Base-by-base conservation (phyloP, 495 filamentous ascomycete genomes). In the Umbilicaria muhlenbergii region DNA sequence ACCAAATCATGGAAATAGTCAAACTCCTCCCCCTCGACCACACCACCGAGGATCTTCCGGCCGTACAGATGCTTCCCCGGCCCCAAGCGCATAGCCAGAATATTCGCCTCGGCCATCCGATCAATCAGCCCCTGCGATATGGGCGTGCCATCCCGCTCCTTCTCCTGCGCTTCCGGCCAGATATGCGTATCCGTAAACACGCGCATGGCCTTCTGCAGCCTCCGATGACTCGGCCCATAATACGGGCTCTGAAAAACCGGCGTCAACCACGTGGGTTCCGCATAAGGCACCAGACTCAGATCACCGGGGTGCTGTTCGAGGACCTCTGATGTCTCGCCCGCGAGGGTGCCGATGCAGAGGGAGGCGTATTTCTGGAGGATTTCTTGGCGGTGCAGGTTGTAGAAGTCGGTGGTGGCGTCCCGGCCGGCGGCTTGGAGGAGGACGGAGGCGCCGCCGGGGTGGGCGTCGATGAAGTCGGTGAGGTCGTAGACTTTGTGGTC, bases 1-100 rank as follows among this genome's bases (percentile, higher is more conserved):
- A 91, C 74, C 56, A 91, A 56, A 59, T 89, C 84, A 62, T 89
- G 83, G 58, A 93, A 80, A 59, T 87, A 86, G 58, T 93, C 84
- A 52, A 84, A 91, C 48, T 91, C 82, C 64, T 85, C 74, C 24
- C 81, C 80, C 49, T 81, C 69, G 33, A 86, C 70, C 24, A 71
- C 77, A 41, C 83, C 84, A 38, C 74, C 74, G 19, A 89, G 63
- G 13, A 91, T 60, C 33, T 67, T 70, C 19, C 74, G 66, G 16
- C 77, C 78, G 54, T 89, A 75, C 48, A 93, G 58, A 61, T 91
- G 84, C 58, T 83, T 83, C 16, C 86, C 86, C 11, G 86, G 86
- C 0, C 86, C 86, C 49, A 91, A 58, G 17, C 83, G 74, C 84
- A 91, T 89, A 43, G 80, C 83, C 42, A 89, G 58, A 5, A 93